Evolutionary conservation across 345 rosid genomes (phyloP).

Genomic region (Brassica nigra): DNA sequence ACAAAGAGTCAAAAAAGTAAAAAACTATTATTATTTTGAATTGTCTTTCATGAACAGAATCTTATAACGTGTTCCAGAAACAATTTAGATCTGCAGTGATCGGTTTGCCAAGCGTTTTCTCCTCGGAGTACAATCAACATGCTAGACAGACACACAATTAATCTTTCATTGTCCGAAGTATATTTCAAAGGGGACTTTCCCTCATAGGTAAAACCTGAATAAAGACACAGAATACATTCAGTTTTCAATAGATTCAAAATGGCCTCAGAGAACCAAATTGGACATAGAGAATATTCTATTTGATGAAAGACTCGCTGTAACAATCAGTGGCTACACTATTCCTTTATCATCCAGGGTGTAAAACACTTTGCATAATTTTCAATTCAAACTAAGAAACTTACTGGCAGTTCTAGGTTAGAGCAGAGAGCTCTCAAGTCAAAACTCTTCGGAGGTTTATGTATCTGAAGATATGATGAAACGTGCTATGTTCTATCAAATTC

Average conservation of each 20-base stretch:
- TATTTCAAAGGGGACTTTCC: constrained; percentile 67
- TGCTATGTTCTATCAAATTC: not conserved
- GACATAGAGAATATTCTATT: constrained; percentile 70
- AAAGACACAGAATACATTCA: not conserved
- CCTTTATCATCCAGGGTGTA: constrained; percentile 71
- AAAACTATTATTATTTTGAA: constrained; percentile 10
- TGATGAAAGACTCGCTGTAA: constrained; percentile 74
- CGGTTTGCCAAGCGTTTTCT: constrained; percentile 69
- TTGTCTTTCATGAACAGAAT: not conserved
- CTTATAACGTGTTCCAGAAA: constrained; percentile 66
- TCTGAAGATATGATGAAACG: not conserved
- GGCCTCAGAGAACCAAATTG: constrained; percentile 52
- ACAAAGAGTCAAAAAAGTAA: too few relatives aligned
- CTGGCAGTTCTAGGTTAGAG: constrained; percentile 50
- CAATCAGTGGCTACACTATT: constrained; percentile 65
- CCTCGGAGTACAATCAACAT: constrained; percentile 61
- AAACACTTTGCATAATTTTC: not conserved
- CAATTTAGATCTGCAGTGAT: constrained; percentile 83
- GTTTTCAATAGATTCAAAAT: constrained; percentile 3
- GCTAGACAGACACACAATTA: constrained; percentile 46
- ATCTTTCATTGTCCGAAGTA: constrained; percentile 66
- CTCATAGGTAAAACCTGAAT: constrained; percentile 57
- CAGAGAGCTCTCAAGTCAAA: constrained; percentile 46
- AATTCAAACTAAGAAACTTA: not conserved
- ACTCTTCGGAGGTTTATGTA: constrained; percentile 18